Percentiles rank a stretch among this genome's conserved stretches.
Evolutionary conservation across 192 early-diverging fungal genomes (phyloP).

Genomic region (Coemansia furcata): DNA sequence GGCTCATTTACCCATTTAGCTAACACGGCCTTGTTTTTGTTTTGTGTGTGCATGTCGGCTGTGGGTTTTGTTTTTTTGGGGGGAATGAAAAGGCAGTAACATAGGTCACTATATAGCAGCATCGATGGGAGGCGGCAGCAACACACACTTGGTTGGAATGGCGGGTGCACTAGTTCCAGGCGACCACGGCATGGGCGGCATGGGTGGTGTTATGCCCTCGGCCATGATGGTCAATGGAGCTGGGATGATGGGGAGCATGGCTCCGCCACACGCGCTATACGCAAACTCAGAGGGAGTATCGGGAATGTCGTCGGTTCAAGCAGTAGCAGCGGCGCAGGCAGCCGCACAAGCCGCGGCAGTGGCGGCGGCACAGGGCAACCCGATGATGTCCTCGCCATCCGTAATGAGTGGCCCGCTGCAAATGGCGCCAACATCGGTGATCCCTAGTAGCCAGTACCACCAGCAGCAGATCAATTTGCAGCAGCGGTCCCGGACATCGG

Average conservation of each 20-base stretch:
- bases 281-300: constrained; percentile 27
- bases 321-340: constrained; percentile 28
- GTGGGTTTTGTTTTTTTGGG: neutral
- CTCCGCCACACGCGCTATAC: constrained; percentile 36
- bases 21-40: neutral
- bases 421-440: constrained; percentile 53
- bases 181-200: constrained; percentile 29
- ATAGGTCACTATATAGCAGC: constrained; percentile 27
- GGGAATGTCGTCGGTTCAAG: constrained; percentile 40
- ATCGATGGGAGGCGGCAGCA: constrained; percentile 39
- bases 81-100: constrained; percentile 4
- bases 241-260: constrained; percentile 45
- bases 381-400: constrained; percentile 51
- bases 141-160: constrained; percentile 48
- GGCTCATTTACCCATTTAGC: neutral
- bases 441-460: constrained; percentile 61
- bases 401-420: constrained; percentile 47
- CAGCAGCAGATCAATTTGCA: constrained; percentile 73
- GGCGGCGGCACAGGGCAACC: constrained; percentile 31
- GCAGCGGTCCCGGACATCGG: constrained; percentile 69
- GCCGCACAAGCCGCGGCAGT: constrained; percentile 15
- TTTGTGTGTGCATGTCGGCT: neutral
- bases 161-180: constrained; percentile 25
- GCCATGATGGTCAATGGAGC: constrained; percentile 48
- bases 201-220: constrained; percentile 47